phyloP scores from a whole-genome alignment of 2,329 filamentous ascomycete genomes.

The Thielaviopsis populi region DNA sequence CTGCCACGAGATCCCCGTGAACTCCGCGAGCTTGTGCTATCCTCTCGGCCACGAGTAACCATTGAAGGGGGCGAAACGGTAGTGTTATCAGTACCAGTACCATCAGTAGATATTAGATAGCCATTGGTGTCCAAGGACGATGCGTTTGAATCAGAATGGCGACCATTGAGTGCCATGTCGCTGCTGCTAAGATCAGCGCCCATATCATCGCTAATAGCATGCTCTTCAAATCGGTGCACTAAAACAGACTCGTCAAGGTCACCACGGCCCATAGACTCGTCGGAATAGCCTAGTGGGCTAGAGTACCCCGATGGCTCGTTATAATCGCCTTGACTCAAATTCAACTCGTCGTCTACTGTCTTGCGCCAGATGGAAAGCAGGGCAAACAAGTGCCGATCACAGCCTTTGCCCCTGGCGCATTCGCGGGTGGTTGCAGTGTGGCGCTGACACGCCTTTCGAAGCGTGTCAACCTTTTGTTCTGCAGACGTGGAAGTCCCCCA shows the following conservation, averaged over 20 bases:
- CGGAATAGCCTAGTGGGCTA: conserved; percentile 2
- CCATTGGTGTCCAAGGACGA: not conserved
- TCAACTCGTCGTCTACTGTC: conserved; percentile 56
- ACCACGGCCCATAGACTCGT: not conserved
- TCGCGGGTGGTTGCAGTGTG: conserved; percentile 68
- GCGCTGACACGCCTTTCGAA: conserved; percentile 68
- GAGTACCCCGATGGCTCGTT: conserved; percentile 38
- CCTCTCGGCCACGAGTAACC: not conserved
- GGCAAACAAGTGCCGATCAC: conserved; percentile 85
- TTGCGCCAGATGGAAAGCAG: conserved; percentile 92
- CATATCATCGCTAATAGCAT: not conserved
- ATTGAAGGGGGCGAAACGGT: not conserved
- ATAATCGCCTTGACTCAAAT: conserved; percentile 41
- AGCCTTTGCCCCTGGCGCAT: conserved; percentile 79
- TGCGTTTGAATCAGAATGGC: not conserved
- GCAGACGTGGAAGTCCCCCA: conserved; percentile 74
- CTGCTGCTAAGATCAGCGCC: not conserved
- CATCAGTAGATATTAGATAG: not conserved
- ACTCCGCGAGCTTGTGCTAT: conserved; percentile 28
- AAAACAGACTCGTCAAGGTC: not conserved
- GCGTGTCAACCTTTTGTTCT: conserved; percentile 68
- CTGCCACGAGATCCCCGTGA: conserved; percentile 37
- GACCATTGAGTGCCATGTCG: not conserved
- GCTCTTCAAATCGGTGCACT: conserved; percentile 4
- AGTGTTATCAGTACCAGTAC: not conserved